phyloP scores from a whole-genome alignment of 1,284 basidiomycete genomes.

The Heterobasidion parviporum region DNA sequence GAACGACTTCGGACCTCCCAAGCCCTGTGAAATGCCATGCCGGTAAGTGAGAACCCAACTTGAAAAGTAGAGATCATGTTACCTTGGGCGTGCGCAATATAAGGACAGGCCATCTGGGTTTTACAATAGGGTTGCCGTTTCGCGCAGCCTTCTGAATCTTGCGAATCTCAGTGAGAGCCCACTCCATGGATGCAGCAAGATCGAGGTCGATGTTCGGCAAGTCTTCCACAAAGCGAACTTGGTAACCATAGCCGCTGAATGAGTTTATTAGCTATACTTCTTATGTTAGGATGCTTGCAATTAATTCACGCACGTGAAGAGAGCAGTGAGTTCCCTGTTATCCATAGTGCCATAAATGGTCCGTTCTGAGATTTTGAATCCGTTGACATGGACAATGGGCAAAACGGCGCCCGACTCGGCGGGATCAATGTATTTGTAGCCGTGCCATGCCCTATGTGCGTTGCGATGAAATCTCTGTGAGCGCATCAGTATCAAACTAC shows the following conservation, averaged over 20 bases:
- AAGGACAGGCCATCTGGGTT: constrained; percentile 83
- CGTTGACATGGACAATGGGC: constrained; percentile 81
- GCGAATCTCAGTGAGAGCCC: constrained; percentile 72
- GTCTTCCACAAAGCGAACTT: constrained; percentile 78
- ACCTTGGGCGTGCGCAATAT: constrained; percentile 78
- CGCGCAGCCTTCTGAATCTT: constrained; percentile 77
- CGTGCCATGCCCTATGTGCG: constrained; percentile 62
- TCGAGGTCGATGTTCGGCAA: constrained; percentile 55
- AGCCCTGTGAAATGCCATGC: constrained; percentile 32
- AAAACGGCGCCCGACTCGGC: constrained; percentile 84
- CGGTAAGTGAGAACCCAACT: not conserved
- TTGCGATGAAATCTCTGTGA: not conserved
- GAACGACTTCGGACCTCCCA: constrained; percentile 57
- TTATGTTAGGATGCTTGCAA: not conserved
- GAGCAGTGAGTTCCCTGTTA: constrained; percentile 64
- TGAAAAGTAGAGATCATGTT: constrained; percentile 1
- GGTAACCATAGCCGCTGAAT: constrained; percentile 74
- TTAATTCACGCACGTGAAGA: constrained; percentile 47
- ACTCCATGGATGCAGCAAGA: constrained; percentile 75
- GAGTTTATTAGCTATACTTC: constrained; percentile 1
- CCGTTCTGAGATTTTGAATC: constrained; percentile 82
- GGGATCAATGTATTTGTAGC: constrained; percentile 86
- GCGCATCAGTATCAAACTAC: constrained; percentile 3
- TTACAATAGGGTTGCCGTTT: constrained; percentile 63
- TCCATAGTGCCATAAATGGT: constrained; percentile 91